Percentiles rank a stretch among this genome's conserved stretches.
Evolutionary conservation across 192 early-diverging fungal species (phyloP).

Genomic region (Entomortierella chlamydospora): DNA sequence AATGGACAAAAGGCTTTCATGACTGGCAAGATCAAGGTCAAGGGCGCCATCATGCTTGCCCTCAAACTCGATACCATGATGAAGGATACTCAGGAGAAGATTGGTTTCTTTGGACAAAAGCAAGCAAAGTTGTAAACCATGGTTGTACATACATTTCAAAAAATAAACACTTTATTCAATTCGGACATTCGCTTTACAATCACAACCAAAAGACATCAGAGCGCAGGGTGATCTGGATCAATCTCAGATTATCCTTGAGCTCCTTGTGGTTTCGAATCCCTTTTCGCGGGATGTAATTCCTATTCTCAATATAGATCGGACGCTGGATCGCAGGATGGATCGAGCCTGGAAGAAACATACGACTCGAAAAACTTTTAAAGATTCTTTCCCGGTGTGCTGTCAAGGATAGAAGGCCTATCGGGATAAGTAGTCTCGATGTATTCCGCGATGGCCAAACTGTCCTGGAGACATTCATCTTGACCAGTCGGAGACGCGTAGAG

Average conservation of each 20-base stretch:
- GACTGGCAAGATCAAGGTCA: constrained; percentile 90
- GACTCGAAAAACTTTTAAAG: constrained; percentile 54
- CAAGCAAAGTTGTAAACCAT: constrained; percentile 66
- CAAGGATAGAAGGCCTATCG: constrained; percentile 53
- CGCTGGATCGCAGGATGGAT: constrained; percentile 35
- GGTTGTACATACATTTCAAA: too few relatives aligned
- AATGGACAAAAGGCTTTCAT: constrained; percentile 94
- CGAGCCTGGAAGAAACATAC: constrained; percentile 23
- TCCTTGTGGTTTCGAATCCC: constrained; percentile 2
- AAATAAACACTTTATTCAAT: not conserved
- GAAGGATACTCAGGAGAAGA: constrained; percentile 65
- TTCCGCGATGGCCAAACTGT: constrained; percentile 64
- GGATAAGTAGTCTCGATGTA: constrained; percentile 67
- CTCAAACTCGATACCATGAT: constrained; percentile 78
- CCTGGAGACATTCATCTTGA: constrained; percentile 45
- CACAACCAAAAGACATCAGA: constrained; percentile 33
- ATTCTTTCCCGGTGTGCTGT: constrained; percentile 23
- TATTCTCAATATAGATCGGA: constrained; percentile 37
- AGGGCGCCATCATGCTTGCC: constrained; percentile 82
- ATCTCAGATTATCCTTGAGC: constrained; percentile 18
- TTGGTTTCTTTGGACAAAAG: constrained; percentile 50
- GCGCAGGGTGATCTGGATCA: constrained; percentile 19
- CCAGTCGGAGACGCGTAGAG: constrained; percentile 10
- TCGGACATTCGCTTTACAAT: not conserved
- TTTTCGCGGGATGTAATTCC: constrained; percentile 48